These are phyloP conservation scores for Mortierella sp. DNA, from an alignment of 371 early-diverging fungal species.

Conservation along the genomic window DNA sequence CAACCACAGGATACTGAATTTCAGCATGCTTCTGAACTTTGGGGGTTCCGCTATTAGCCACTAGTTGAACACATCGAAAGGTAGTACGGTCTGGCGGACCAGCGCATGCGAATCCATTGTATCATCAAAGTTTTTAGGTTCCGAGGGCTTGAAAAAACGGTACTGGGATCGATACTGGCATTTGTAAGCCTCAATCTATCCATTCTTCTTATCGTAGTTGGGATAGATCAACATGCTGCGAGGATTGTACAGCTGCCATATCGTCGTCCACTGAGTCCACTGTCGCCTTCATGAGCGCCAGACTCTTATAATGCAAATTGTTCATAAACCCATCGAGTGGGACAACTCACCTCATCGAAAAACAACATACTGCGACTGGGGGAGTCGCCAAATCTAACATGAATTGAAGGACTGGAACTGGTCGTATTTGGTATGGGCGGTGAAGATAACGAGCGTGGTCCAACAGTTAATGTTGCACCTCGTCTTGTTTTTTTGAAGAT, in stretches of 20 bases:
- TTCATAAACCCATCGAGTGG: background rate
- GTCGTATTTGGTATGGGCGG: background rate
- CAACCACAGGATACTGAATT: too few relatives aligned
- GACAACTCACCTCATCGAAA: background rate
- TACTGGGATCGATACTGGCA: background rate
- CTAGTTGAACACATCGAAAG: too few relatives aligned
- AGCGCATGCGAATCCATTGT: too few relatives aligned
- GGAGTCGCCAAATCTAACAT: too few relatives aligned
- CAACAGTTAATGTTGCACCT: background rate
- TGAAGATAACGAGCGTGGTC: background rate
- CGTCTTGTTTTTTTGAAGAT: slow-evolving; percentile 7
- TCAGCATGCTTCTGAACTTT: too few relatives aligned
- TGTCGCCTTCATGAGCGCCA: background rate
- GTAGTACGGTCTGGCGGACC: too few relatives aligned
- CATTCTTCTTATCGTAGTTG: background rate
- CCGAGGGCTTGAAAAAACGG: too few relatives aligned
- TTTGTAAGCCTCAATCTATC: background rate
- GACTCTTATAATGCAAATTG: background rate
- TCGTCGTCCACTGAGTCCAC: background rate
- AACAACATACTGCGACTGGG: background rate
- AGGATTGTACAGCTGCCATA: background rate
- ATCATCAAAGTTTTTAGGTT: too few relatives aligned
- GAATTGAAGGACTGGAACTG: background rate
- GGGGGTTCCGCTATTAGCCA: too few relatives aligned
- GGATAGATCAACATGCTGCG: background rate